Evolutionary conservation across 2,329 filamentous ascomycete species (phyloP), one percentile per base, ranked within the genome.

Genomic region (Zymoseptoria crescenta): DNA sequence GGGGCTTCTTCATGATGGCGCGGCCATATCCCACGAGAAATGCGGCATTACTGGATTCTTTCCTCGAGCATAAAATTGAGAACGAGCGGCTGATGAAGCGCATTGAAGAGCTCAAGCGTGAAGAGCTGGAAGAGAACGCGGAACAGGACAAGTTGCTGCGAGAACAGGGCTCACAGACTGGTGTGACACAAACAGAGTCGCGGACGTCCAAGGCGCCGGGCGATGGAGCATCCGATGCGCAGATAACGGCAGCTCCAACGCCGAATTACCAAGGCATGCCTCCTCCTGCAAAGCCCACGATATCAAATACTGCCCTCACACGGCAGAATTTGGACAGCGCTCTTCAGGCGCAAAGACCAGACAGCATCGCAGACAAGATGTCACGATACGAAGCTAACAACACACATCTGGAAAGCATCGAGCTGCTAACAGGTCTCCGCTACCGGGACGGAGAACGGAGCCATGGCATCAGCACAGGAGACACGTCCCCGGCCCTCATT

Each of bases 1-100:
- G 90, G 68, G 92, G 92, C 45, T 90, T 96, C 67, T 96, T 96
- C 72, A 89, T 97, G 80, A 93, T 96, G 86, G 86, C 90, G 8
- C 83, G 92, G 20, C 89, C 89, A 1, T 96, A 96, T 72, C 91
- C 91, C 4, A 95, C 89, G 29, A 92, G 89, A 75, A 96, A 93
- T 70, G 87, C 91, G 1, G 84, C 83, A 3, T 80, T 96, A 9
- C 80, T 96, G 20, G 92, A 97, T 75, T 95, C 91, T 0, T 96
- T 96, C 69, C 80, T 97, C 28, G 93, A 97, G 73, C 92, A 96
- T 77, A 96, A 96, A 75, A 93, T 96, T 57, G 93, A 96, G 73
- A 96, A 96, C 69, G 91, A 96, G 76, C 84, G 92, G 4, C 75
- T 97, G 54, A 86, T 85, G 68, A 88, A 90, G 67, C 85, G 90